Evolutionary conservation across 495 filamentous ascomycete genomes (phyloP).

Genomic region (Penicillium riverlandense): DNA sequence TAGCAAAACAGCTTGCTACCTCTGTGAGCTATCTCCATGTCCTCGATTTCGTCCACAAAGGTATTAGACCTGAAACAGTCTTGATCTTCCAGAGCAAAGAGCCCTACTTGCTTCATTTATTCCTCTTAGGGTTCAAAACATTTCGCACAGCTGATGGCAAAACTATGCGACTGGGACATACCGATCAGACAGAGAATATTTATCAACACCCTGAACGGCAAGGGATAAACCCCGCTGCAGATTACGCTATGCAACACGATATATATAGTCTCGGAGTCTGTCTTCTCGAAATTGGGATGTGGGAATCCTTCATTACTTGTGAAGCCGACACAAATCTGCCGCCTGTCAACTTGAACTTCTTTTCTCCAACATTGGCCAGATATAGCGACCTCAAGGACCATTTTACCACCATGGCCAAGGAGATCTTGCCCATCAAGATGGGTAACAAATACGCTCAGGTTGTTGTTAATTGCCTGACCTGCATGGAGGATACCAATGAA

Average conservation of each 20-base stretch:
- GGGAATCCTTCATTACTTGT: slow-evolving; percentile 34
- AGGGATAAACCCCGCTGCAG: slow-evolving; percentile 27
- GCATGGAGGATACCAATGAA: slow-evolving; percentile 40
- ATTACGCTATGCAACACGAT: slow-evolving; percentile 55
- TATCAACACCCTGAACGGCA: slow-evolving; percentile 53
- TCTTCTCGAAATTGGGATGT: slow-evolving; percentile 55
- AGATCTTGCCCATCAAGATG: slow-evolving; percentile 36
- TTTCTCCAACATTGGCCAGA: too few relatives aligned
- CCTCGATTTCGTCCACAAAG: slow-evolving; percentile 39
- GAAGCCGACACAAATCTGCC: not conserved
- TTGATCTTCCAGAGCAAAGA: slow-evolving; percentile 16
- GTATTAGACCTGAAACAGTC: slow-evolving; percentile 36
- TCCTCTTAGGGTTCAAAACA: slow-evolving; percentile 36
- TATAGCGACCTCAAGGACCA: too few relatives aligned
- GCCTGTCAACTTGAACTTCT: too few relatives aligned
- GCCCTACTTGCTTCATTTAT: slow-evolving; percentile 11
- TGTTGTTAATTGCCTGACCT: slow-evolving; percentile 47
- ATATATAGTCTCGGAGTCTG: slow-evolving; percentile 58
- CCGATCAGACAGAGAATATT: slow-evolving; percentile 37
- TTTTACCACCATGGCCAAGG: too few relatives aligned
- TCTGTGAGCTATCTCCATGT: slow-evolving; percentile 35
- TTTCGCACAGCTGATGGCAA: slow-evolving; percentile 33
- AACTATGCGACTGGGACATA: slow-evolving; percentile 33
- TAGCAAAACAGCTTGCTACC: slow-evolving; percentile 26
- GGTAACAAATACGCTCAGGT: slow-evolving; percentile 42